Evolutionary conservation across 140 eudicot genomes (phyloP).

Genomic region (Bidens hawaiensis): DNA sequence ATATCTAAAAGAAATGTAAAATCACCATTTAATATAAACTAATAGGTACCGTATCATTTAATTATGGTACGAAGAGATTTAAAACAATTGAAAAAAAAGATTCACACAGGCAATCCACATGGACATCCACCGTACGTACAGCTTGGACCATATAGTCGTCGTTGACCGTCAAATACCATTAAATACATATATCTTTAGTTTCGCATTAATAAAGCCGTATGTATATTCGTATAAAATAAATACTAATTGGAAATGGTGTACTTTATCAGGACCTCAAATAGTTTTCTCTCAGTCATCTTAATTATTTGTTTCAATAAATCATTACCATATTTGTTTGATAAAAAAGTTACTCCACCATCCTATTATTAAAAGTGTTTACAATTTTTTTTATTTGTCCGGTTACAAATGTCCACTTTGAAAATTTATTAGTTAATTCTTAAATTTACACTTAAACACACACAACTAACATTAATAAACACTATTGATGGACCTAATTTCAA

Average conservation of each 20-base stretch:
- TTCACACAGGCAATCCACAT: constrained; percentile 29
- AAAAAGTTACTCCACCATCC: too few relatives aligned
- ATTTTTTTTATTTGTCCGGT: too few relatives aligned
- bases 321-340: too few relatives aligned
- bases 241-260: background rate
- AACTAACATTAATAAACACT: too few relatives aligned
- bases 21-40: background rate
- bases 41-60: constrained; percentile 1
- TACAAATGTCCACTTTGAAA: too few relatives aligned
- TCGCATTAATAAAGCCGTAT: background rate
- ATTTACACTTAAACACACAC: too few relatives aligned
- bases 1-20: background rate
- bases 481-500: too few relatives aligned
- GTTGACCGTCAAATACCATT: constrained; percentile 27
- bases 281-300: too few relatives aligned
- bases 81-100: constrained; percentile 8
- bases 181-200: constrained; percentile 1
- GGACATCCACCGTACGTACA: constrained; percentile 35
- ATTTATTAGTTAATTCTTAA: too few relatives aligned
- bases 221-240: background rate
- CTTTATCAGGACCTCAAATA: background rate
- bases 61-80: constrained; percentile 2
- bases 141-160: constrained; percentile 16
- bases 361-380: too few relatives aligned
- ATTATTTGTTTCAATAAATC: too few relatives aligned